Base-by-base conservation (phyloP, 768 basidiomycete genomes). In the Boletus pseudo-olivaceus region DNA sequence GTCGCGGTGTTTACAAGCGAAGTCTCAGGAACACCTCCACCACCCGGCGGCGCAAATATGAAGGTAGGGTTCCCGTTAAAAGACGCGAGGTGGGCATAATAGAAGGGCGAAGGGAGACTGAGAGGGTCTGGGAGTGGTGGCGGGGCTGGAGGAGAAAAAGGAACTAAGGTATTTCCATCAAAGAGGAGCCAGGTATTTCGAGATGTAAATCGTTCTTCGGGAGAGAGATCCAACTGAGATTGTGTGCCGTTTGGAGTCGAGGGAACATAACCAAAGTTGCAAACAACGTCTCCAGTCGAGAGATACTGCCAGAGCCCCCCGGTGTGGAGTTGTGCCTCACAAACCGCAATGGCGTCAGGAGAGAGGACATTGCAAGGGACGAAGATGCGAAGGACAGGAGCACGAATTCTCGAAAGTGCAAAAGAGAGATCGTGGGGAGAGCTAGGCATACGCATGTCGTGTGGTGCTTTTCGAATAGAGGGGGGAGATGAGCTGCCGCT, bases 221-320 rank as follows among this genome's bases (percentile, higher is more conserved):
- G 54, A 27, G 49, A 54, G 54, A 57, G 52, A 39, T 67, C 62
- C 1, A 61, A 43, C 35, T 58, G 54, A n/a, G 55, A 60, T 40
- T 65, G 61, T 19, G 64, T 70, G 17, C 67, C 63, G 5, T 70
- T 54, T 11, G 70, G 57, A 0, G 64, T 63, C 0, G 78, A 72
- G 1, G 87, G 87, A 15, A 93, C 75, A 62, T 83, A 90, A 7
- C 90, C 90, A 43, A 93, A 76, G 68, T 93, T 93, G 64, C 85
- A 90, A 20, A 93, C 77, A 35, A 91, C 70, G 61, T 93, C 90
- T 1, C 90, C 90, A 0, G 78, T 78, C 1, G 85, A 88, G n/a
- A 93, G 76, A 62, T 89, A 80, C 7, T 76, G 71, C 88, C 89
- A 91, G 6, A 93, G 76, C 0, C 82, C 87, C 1, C 81, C 77